A percentile compares a stretch with the other conserved stretches of the same genome.
Evolutionary conservation across 768 basidiomycete genomes (phyloP).

Genomic region (Auricularia sp.): DNA sequence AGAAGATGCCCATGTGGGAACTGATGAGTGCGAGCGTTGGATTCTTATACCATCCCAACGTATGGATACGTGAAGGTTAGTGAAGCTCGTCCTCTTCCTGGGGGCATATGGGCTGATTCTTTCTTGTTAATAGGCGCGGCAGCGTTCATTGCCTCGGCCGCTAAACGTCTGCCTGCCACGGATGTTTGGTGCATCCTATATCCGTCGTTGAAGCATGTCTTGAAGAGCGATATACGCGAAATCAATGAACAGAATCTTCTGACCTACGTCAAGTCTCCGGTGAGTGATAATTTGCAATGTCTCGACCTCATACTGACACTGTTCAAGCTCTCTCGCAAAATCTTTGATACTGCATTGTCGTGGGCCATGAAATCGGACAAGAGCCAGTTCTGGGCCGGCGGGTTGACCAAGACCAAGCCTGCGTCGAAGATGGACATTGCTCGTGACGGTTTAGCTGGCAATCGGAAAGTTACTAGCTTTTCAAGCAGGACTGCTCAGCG

Average conservation of each 20-base stretch:
- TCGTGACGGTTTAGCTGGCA: slow-evolving; percentile 57
- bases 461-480: slow-evolving; percentile 40
- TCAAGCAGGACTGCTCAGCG: slow-evolving; percentile 29
- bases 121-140: slow-evolving; percentile 50
- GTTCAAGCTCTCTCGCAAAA: slow-evolving; percentile 47
- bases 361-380: slow-evolving; percentile 86
- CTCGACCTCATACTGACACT: neutral
- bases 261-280: slow-evolving; percentile 65
- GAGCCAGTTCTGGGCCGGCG: slow-evolving; percentile 66
- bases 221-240: slow-evolving; percentile 70
- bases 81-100: neutral
- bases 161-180: slow-evolving; percentile 69
- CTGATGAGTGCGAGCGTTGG: slow-evolving; percentile 80
- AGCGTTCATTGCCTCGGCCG: slow-evolving; percentile 80
- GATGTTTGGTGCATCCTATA: slow-evolving; percentile 98
- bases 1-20: slow-evolving; percentile 96
- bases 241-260: slow-evolving; percentile 72
- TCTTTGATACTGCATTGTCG: slow-evolving; percentile 75
- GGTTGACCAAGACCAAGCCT: slow-evolving; percentile 27
- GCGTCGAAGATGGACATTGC: slow-evolving; percentile 52
- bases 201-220: slow-evolving; percentile 75
- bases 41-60: slow-evolving; percentile 90
- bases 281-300: slow-evolving; percentile 28
- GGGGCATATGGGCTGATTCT: too few species aligned
- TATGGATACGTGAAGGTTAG: slow-evolving; percentile 92